Evolutionary conservation across 495 filamentous ascomycete genomes (phyloP).

Genomic region (Penicillium robsamsonii): DNA sequence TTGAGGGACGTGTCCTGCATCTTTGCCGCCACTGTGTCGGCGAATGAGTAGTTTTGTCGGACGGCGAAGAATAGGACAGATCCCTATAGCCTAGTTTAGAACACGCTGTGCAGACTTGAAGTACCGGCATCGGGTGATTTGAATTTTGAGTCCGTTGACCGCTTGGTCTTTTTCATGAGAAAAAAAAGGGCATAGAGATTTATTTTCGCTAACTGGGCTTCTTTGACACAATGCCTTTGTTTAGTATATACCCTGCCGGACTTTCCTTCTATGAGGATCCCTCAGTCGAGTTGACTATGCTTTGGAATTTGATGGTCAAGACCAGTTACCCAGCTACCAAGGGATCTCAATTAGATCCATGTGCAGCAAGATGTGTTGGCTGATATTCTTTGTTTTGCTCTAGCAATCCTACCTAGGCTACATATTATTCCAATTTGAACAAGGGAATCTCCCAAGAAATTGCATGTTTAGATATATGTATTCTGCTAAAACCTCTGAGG

Average conservation of each 20-base stretch:
- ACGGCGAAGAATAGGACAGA: slow-evolving; percentile 1
- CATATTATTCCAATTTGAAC: not conserved
- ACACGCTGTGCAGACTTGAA: not conserved
- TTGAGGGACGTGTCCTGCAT: slow-evolving; percentile 25
- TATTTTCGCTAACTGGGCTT: not conserved
- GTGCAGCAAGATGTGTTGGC: not conserved
- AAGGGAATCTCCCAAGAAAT: not conserved
- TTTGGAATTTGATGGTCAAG: not conserved
- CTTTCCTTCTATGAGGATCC: not conserved
- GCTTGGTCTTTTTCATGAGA: not conserved
- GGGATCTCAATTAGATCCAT: too few relatives aligned
- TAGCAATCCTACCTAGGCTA: not conserved
- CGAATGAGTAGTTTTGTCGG: not conserved
- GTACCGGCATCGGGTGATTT: not conserved
- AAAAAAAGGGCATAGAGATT: not conserved
- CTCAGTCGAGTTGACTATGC: not conserved
- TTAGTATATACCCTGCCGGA: not conserved
- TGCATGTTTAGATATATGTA: not conserved
- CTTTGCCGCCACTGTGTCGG: slow-evolving; percentile 17
- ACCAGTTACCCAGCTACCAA: not conserved
- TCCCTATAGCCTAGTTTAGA: slow-evolving; percentile 6
- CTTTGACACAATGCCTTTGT: not conserved
- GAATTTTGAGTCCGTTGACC: not conserved
- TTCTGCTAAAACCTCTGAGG: not conserved
- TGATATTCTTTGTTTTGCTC: not conserved